A percentile compares a stretch with the other conserved stretches of the same genome.
These are phyloP conservation scores for Ceratocystis albifundus DNA, from an alignment of 2,329 filamentous ascomycete genomes.

Conservation along the genomic window DNA sequence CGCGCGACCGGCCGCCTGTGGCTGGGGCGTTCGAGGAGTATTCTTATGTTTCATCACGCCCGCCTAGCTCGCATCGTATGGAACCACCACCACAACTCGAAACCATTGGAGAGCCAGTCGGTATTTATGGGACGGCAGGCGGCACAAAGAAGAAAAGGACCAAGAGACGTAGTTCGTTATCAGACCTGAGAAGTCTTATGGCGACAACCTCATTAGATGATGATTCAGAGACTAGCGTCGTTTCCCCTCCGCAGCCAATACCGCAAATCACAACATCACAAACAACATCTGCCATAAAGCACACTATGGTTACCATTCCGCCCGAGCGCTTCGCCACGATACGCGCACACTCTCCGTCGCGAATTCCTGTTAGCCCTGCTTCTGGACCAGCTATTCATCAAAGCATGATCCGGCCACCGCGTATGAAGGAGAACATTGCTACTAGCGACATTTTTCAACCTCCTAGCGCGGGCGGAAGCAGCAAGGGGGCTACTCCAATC, in stretches of 20 bases:
- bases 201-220: conserved; percentile 43
- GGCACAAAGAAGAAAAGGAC: conserved; percentile 45
- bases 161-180: conserved; percentile 83
- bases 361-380: conserved; percentile 42
- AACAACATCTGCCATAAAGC: conserved; percentile 20
- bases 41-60: conserved; percentile 32
- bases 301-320: conserved; percentile 21
- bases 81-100: conserved; percentile 40
- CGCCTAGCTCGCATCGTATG: conserved; percentile 45
- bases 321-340: conserved; percentile 22
- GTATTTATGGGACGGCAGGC: conserved; percentile 30
- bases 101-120: conserved; percentile 48
- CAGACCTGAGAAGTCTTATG: conserved; percentile 66
- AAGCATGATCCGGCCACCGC: conserved; percentile 32
- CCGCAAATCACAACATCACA: conserved; percentile 21
- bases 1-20: conserved; percentile 49
- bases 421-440: conserved; percentile 40
- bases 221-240: conserved; percentile 25
- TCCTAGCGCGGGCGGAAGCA: conserved; percentile 9
- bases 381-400: conserved; percentile 25
- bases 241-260: conserved; percentile 18
- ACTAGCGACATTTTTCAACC: conserved; percentile 26
- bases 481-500: conserved; percentile 1
- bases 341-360: conserved; percentile 36
- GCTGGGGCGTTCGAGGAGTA: conserved; percentile 51